Base-by-base conservation (phyloP, 495 filamentous ascomycete genomes). In the Arthonia radiata region DNA sequence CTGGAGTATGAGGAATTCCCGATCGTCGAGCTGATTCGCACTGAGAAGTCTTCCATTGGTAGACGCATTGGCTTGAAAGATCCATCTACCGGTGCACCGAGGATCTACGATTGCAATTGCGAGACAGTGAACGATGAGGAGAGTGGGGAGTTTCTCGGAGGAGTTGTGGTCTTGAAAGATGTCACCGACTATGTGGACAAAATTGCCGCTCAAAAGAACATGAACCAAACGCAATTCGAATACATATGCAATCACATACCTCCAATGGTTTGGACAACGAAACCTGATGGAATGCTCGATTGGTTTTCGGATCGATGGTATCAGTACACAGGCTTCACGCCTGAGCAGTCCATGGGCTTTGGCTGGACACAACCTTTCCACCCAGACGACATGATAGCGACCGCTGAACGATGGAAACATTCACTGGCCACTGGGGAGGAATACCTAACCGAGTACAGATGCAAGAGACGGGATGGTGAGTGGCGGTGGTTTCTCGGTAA, bases 401-500 rank as follows among this genome's bases (percentile, higher is more conserved):
- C 60, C 0, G 37, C 30, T 10, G 49, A 48, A 27, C 37, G 53
- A 25, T 78, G 68, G 69, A 29, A 34, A 12, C 61, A 60, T 27
- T 64, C 55, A 26, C 38, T 78, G 11, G 36, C 37, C 12, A 74
- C 71, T 10, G 72, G 72, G 8, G 62, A 71, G 13, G 56, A 63
- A 13, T 77, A 67, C 37, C 40, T 42, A 18, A 60, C 55, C 8
- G 73, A 79, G 38, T 77, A 74, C 33, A 62, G 72, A n/a, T 68
- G 62, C 27, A 49, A 44, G 25, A 61, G 53, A 22, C 54, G 58
- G 21, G 54, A 64, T 26, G 70, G 67, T 3, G 61, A 65, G 23
- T 76, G 59, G 60, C 49, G 68, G 23, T 76, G 70, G 71, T 75
- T 79, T 58, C 48, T 76, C 3, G 66, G 63, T 17, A 53, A 62